These are phyloP conservation scores for Pseudogymnoascus sp. DNA, from an alignment of 2,329 filamentous ascomycete species.

Conservation along the genomic window DNA sequence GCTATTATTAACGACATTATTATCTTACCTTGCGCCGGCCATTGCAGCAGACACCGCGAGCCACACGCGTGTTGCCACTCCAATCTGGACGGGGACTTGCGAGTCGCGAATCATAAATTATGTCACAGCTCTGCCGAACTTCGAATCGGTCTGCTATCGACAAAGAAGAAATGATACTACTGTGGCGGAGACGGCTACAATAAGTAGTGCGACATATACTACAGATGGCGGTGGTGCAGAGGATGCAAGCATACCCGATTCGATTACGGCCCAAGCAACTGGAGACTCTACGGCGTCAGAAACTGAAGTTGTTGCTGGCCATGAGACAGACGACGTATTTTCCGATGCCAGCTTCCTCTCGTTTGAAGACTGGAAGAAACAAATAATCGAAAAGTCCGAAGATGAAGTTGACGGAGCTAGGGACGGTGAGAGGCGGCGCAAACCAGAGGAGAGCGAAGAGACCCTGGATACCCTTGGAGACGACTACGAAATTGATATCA, in stretches of 20 bases:
- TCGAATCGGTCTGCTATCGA: conserved; percentile 45
- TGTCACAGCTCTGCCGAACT: conserved; percentile 71
- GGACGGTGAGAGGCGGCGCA: conserved; percentile 43
- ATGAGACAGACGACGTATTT: conserved; percentile 53
- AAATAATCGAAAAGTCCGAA: conserved; percentile 75
- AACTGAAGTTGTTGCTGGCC: neutral
- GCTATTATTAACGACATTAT: neutral
- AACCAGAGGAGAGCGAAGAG: conserved; percentile 51
- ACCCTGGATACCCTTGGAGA: conserved; percentile 76
- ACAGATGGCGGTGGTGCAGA: conserved; percentile 9
- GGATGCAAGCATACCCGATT: conserved; percentile 7
- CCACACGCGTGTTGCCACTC: neutral
- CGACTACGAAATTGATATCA: conserved; percentile 75
- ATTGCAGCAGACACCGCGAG: neutral
- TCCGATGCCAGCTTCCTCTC: conserved; percentile 83
- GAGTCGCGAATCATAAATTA: conserved; percentile 67
- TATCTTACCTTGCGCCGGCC: neutral
- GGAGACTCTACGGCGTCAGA: conserved; percentile 2
- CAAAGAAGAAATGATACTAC: neutral
- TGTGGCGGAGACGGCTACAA: conserved; percentile 13
- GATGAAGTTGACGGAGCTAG: conserved; percentile 49
- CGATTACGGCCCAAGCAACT: conserved; percentile 13
- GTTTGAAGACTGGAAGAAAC: conserved; percentile 97
- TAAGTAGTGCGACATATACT: conserved; percentile 12
- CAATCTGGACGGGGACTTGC: conserved; percentile 32